Evolutionary conservation across 352 stramenopile genomes (phyloP), one percentile per base, ranked within the genome.

Genomic region (Globisporangium cystogenes): DNA sequence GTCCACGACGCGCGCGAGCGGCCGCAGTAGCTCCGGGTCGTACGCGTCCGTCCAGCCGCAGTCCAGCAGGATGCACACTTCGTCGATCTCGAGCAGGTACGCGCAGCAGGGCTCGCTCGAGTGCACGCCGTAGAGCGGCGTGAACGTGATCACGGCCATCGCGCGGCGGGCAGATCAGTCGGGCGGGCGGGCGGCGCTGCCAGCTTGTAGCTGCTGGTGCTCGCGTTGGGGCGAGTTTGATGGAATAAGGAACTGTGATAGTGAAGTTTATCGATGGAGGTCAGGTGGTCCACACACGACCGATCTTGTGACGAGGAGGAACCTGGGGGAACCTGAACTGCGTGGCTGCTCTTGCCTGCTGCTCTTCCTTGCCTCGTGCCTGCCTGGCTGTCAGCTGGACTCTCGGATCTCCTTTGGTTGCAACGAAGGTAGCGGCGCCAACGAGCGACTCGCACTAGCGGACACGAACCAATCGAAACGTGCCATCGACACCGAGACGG

Each of bases 131-230:
- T 93, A 96, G 18, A 96, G 77, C 65, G 86, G 86, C 56, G 84
- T 94, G 82, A 96, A 96, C 48, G 82, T 94, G 80, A 95, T 95
- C 60, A 93, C 85, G 37, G 84, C 82, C 85, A 95, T 95, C 20
- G n/a, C 48, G 27, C 8, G 8, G 29, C 29, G 10, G 7, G 29
- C 29, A 8, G 8, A 8, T 1, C 11, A 8, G 29, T 35, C 26
- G 26, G 26, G 26, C 26, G 26, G 26, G 26, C 26, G 26, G 5
- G 26, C 26, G 26, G 26, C 2, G 26, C 26, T 29, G 26, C 26
- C 26, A 14, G 29, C 29, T 35, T 35, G 8, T 1, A 14, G 29
- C 29, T 35, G 8, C 29, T 35, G 11, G 29, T 8, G n/a, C n/a
- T n/a, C n/a, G n/a, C n/a, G n/a, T 35, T 35, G 29, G 8, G 2